Evolutionary conservation across 805 yeast genomes (phyloP), one percentile per base, ranked within the genome.

Genomic region (Wickerhamiella kurtzmanii): DNA sequence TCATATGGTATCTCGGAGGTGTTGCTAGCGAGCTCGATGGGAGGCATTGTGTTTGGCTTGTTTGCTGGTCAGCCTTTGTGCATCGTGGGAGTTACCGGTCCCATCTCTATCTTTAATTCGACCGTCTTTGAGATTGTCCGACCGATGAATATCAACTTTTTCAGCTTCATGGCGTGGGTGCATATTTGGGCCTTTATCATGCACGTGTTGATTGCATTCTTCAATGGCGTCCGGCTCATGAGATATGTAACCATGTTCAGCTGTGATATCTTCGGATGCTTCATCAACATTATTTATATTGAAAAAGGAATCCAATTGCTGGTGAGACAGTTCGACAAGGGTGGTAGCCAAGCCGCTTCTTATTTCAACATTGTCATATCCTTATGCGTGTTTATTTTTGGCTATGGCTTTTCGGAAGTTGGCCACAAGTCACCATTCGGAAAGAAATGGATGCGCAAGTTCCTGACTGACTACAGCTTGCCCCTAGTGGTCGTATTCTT

Each of bases 1-100:
- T 73, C 88, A 11, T 89, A 86, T 57, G 98, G 98, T 2, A 82
- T 92, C 3, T 92, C 89, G 59, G 98, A 89, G 59, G 82, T 89
- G 2, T 68, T 89, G 20, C 58, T 92, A 59, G 72, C 92, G 4
- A 77, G 88, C 28, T 95, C 95, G 0, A 63, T 92, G 60, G 96
- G 85, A 0, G 96, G 97, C 0, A 73, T 88, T 3, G 78, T 84
- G 1, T 89, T 92, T 67, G 96, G 97, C 0, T 54, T 83, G 4
- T 68, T 88, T 48, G 72, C 82, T 0, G 97, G 96, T 0, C 95
- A 88, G 56, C 98, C 98, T 0, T 64, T 92, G 22, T 84, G 95
- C 57, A 83, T 89, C 21, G 97, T 92, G 6, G 98, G 98, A 2
- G 96, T 89, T 3, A 92, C 97, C 0, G 98, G 97, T 0, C 98